Conservation (phyloP, 1,284 basidiomycete genomes). For the Malassezia arunalokei region DNA sequence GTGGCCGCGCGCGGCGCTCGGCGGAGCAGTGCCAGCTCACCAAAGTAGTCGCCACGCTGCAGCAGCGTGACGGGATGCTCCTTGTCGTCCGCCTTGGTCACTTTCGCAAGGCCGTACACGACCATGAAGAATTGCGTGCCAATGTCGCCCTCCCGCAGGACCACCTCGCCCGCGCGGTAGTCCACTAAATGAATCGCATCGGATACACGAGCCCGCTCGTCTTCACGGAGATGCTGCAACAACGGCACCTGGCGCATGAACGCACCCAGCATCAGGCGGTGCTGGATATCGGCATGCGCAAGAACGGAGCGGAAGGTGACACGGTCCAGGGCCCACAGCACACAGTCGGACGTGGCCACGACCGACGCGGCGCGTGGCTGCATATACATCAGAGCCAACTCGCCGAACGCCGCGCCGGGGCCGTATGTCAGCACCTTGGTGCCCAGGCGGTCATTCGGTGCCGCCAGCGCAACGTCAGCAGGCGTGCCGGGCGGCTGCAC, state of each 20-base stretch:
- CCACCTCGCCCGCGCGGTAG: constrained; percentile 69
- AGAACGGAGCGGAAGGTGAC: constrained; percentile 98
- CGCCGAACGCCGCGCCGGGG: constrained; percentile 81
- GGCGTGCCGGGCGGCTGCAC: constrained; percentile 51
- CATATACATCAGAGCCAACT: constrained; percentile 94
- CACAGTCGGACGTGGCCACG: constrained; percentile 65
- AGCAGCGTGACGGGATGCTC: constrained; percentile 56
- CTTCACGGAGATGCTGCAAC: constrained; percentile 67
- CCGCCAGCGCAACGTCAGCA: constrained; percentile 12
- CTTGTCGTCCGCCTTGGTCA: constrained; percentile 56
- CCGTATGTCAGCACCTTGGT: constrained; percentile 57
- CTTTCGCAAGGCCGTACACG: constrained; percentile 78
- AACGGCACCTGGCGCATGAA: constrained; percentile 86
- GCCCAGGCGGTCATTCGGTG: constrained; percentile 16
- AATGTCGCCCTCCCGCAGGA: constrained; percentile 81
- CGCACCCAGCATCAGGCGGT: constrained; percentile 85
- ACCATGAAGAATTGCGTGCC: constrained; percentile 96
- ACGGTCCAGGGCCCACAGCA: constrained; percentile 87
- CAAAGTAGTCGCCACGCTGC: constrained; percentile 91
- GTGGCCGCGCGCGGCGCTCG: constrained; percentile 82
- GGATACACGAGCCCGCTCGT: constrained; percentile 88
- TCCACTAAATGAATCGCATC: constrained; percentile 78
- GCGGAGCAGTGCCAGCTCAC: constrained; percentile 73
- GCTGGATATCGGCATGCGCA: constrained; percentile 49
- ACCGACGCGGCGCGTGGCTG: constrained; percentile 91